Conservation (phyloP, 139 green algal genomes). For the Coelastrella sp. region DNA sequence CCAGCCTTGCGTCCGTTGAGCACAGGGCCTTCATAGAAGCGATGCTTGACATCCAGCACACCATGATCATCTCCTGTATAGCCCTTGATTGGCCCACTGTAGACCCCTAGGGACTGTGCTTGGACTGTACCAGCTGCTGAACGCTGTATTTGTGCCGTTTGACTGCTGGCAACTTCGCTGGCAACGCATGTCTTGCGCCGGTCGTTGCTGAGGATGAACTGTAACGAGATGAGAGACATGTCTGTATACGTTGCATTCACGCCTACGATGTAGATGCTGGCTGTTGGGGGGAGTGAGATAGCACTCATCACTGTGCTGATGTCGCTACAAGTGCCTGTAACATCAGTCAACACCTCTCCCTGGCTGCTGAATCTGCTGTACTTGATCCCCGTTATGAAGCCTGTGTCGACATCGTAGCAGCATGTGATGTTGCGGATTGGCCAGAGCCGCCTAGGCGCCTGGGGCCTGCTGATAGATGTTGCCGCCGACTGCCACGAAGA, state of each 20-base stretch:
- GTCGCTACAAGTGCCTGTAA: not conserved
- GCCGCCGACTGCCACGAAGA: too few relatives aligned
- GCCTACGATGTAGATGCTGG: not conserved
- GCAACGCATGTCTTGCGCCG: not conserved
- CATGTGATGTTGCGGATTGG: not conserved
- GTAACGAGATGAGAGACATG: not conserved
- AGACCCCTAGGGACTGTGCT: not conserved
- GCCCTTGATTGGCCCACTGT: not conserved
- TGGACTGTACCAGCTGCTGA: not conserved
- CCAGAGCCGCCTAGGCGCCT: not conserved
- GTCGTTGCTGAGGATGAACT: not conserved
- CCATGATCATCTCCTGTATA: not conserved
- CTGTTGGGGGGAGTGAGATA: not conserved
- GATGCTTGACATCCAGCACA: not conserved
- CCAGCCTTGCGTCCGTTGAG: not conserved
- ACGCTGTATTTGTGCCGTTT: not conserved
- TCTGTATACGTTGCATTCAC: conserved; percentile 2
- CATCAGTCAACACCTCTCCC: not conserved
- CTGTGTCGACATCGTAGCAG: not conserved
- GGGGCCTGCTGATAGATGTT: too few relatives aligned
- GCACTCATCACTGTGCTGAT: not conserved
- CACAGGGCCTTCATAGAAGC: not conserved
- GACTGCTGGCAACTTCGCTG: not conserved
- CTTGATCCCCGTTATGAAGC: not conserved
- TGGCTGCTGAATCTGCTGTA: not conserved